Evolutionary conservation across 352 stramenopile genomes (phyloP).

Genomic region (Phytophthora cryptogea): DNA sequence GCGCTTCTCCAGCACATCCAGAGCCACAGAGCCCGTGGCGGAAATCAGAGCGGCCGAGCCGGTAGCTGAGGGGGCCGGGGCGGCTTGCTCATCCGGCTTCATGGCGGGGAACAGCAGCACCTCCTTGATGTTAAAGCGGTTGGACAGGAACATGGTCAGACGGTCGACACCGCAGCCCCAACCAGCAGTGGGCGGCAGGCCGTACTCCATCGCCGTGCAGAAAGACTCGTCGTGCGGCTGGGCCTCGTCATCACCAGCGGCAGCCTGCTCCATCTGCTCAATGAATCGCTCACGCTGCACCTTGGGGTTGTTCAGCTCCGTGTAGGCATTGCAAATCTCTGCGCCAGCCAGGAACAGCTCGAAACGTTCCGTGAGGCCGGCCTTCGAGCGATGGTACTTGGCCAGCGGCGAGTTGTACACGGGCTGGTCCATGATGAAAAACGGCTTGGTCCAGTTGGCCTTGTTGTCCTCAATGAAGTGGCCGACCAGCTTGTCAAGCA

Average conservation of each 20-base stretch:
- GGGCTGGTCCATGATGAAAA: conserved; percentile 99
- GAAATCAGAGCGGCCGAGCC: conserved; percentile 29
- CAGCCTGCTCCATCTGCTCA: conserved; percentile 81
- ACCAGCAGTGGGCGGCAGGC: conserved; percentile 96
- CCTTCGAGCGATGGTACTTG: conserved; percentile 95
- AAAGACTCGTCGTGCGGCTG: conserved; percentile 96
- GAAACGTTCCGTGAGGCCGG: conserved; percentile 96
- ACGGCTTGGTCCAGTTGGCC: conserved; percentile 93
- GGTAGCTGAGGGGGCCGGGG: conserved; percentile 19
- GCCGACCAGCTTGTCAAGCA: conserved; percentile 90
- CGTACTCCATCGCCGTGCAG: conserved; percentile 95
- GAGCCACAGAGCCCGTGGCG: conserved; percentile 44
- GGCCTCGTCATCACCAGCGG: conserved; percentile 80
- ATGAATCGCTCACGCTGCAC: conserved; percentile 86
- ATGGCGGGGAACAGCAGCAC: conserved; percentile 99
- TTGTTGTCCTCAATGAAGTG: conserved; percentile 90
- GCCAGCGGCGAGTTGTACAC: conserved; percentile 97
- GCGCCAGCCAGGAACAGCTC: conserved; percentile 97
- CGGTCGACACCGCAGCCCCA: conserved; percentile 98
- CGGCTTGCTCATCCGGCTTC: conserved; percentile 93
- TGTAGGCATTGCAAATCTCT: conserved; percentile 99
- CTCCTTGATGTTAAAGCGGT: conserved; percentile 96
- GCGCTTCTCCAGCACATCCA: conserved; percentile 74
- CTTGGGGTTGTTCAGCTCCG: conserved; percentile 98
- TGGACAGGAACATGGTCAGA: conserved; percentile 97